Evolutionary conservation across 345 rosid genomes (phyloP).

Genomic region (Rhizophora apiculata): DNA sequence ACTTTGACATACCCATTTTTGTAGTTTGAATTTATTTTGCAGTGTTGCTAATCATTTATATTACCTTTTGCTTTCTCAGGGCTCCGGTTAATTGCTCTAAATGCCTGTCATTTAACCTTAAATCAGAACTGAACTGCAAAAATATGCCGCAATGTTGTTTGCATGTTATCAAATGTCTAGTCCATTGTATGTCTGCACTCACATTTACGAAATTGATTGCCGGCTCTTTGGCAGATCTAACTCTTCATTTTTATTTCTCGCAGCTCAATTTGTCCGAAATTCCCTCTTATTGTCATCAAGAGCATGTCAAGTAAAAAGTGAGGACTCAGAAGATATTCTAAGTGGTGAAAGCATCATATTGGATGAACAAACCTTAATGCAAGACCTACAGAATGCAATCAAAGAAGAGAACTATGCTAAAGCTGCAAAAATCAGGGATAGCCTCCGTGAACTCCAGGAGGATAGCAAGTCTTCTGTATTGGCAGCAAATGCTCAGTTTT

Average conservation of each 20-base stretch:
- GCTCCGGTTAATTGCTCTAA: background rate
- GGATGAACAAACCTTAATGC: constrained; percentile 59
- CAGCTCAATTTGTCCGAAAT: constrained; percentile 30
- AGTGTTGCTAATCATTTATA: background rate
- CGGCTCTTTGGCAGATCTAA: background rate
- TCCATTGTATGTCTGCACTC: background rate
- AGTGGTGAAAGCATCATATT: constrained; percentile 47
- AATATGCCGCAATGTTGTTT: background rate
- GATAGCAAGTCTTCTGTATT: constrained; percentile 62
- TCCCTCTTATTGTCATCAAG: constrained; percentile 18
- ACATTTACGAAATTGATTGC: background rate
- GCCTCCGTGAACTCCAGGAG: constrained; percentile 54
- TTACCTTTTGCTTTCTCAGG: too few relatives aligned
- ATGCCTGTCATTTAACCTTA: background rate
- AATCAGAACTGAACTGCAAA: background rate
- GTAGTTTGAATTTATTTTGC: background rate
- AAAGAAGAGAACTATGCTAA: constrained; percentile 76
- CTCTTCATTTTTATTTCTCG: constrained; percentile 7
- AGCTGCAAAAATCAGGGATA: constrained; percentile 85
- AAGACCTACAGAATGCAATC: constrained; percentile 60
- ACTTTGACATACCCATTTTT: background rate
- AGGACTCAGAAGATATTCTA: constrained; percentile 46
- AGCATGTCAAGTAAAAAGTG: constrained; percentile 50
- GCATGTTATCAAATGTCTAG: background rate
- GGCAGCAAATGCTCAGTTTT: constrained; percentile 74